These are phyloP conservation scores for Pycnococcus provasolii DNA, from an alignment of 139 green algal species.

Conservation along the genomic window DNA sequence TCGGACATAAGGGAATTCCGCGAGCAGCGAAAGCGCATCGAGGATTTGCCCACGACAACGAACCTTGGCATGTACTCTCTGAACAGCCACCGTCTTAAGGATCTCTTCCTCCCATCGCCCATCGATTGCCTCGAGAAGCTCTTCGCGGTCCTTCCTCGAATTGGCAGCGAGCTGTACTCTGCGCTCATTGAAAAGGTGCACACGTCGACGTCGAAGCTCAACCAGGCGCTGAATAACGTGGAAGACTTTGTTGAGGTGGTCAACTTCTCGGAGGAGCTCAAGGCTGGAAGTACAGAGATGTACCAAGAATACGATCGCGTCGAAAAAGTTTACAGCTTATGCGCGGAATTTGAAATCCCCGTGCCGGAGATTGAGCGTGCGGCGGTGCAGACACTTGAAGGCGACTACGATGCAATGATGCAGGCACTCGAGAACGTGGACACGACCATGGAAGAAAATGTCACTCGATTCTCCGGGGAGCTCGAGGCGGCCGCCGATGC, in stretches of 20 bases:
- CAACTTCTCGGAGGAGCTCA: slow-evolving; percentile 41
- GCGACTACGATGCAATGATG: slow-evolving; percentile 51
- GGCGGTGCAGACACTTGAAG: slow-evolving; percentile 51
- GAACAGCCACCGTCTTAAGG: slow-evolving; percentile 39
- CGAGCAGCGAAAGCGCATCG: slow-evolving; percentile 43
- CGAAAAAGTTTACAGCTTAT: slow-evolving; percentile 11
- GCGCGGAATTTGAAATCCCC: slow-evolving; percentile 47
- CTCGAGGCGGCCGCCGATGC: slow-evolving; percentile 46
- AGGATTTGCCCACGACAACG: slow-evolving; percentile 2
- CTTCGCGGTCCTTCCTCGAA: slow-evolving; percentile 41
- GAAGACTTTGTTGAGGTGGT: slow-evolving; percentile 69
- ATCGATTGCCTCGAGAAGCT: slow-evolving; percentile 41
- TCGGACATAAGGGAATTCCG: slow-evolving; percentile 44
- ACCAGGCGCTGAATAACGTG: slow-evolving; percentile 31
- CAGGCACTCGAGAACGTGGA: slow-evolving; percentile 55
- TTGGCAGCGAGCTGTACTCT: slow-evolving; percentile 46
- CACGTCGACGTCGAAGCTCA: slow-evolving; percentile 40
- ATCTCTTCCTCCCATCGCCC: slow-evolving; percentile 50
- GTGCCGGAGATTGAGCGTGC: slow-evolving; percentile 57
- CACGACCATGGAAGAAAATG: slow-evolving; percentile 46
- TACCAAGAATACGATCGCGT: slow-evolving; percentile 39
- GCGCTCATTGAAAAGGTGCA: slow-evolving; percentile 52
- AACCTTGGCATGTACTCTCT: slow-evolving; percentile 30
- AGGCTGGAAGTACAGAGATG: slow-evolving; percentile 5
- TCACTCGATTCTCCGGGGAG: slow-evolving; percentile 47